Percentiles rank a stretch among this genome's conserved stretches.
These are phyloP conservation scores for Calonectria crousiana DNA, from an alignment of 2,329 filamentous ascomycete genomes.

Conservation along the genomic window DNA sequence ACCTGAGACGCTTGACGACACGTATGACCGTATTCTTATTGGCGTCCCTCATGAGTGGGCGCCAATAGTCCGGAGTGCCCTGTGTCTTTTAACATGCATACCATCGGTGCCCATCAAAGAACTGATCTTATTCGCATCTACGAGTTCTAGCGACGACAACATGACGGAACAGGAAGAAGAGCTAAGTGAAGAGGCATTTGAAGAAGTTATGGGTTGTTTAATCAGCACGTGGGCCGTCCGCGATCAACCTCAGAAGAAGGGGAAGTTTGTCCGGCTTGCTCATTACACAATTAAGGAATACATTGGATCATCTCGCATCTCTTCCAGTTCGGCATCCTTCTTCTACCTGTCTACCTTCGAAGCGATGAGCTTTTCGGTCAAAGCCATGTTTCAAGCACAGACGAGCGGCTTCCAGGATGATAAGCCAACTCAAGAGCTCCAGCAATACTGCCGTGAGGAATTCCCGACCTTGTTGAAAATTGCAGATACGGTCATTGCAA, in stretches of 20 bases:
- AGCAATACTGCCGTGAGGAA: neutral
- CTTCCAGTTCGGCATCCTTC: neutral
- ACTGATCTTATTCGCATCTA: neutral
- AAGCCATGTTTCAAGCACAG: neutral
- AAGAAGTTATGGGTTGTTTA: neutral
- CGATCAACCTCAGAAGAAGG: too few relatives aligned
- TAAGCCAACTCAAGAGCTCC: neutral
- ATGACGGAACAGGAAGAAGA: neutral
- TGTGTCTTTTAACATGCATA: neutral
- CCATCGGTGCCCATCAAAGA: neutral
- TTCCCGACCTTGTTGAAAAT: neutral
- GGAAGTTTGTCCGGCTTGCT: neutral
- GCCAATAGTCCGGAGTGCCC: neutral
- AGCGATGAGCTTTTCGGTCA: neutral
- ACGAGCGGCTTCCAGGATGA: neutral
- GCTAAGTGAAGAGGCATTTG: neutral
- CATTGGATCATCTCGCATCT: neutral
- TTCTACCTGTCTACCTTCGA: neutral
- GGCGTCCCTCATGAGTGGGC: neutral
- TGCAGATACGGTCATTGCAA: neutral
- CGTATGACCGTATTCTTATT: neutral
- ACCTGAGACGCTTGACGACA: neutral
- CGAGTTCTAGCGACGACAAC: neutral
- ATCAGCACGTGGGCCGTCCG: neutral
- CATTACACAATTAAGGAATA: neutral